A percentile compares a stretch with the other conserved stretches of the same genome.
phyloP scores from a whole-genome alignment of 257 asterid species.

The Parsonsia alboflavescens region DNA sequence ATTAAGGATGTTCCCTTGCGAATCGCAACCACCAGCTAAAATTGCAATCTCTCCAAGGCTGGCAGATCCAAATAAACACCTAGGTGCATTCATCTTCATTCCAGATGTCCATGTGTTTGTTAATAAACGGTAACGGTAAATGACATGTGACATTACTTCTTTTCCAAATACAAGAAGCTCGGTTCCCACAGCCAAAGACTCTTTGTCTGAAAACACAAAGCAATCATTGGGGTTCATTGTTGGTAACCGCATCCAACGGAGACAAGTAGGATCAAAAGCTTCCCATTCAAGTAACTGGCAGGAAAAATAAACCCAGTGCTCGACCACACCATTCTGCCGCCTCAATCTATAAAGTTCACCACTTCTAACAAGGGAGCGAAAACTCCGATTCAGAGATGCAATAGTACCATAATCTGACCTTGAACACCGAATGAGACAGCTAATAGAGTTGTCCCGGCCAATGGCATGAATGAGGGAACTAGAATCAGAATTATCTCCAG shows the following conservation, averaged over 20 bases:
- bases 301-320: slow-evolving; percentile 96
- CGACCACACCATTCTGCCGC: slow-evolving; percentile 53
- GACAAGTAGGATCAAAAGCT: slow-evolving; percentile 81
- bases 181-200: slow-evolving; percentile 92
- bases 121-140: slow-evolving; percentile 68
- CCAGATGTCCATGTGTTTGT: slow-evolving; percentile 88
- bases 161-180: slow-evolving; percentile 92
- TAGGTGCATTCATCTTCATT: slow-evolving; percentile 68
- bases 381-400: slow-evolving; percentile 64
- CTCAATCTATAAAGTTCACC: slow-evolving; percentile 73
- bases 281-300: slow-evolving; percentile 97
- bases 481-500: slow-evolving; percentile 48
- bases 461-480: slow-evolving; percentile 65
- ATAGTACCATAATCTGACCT: slow-evolving; percentile 79
- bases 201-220: slow-evolving; percentile 76
- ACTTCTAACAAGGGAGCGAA: slow-evolving; percentile 59
- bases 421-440: slow-evolving; percentile 69
- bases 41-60: slow-evolving; percentile 80
- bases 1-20: slow-evolving; percentile 35
- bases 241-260: slow-evolving; percentile 90
- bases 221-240: slow-evolving; percentile 63
- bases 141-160: slow-evolving; percentile 62
- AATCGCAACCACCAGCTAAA: slow-evolving; percentile 87
- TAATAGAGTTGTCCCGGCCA: slow-evolving; percentile 78
- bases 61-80: slow-evolving; percentile 86